Percentiles rank a stretch among this genome's conserved stretches.
These are phyloP conservation scores for Aquilaria sinensis DNA, from an alignment of 345 rosid species.

Conservation along the genomic window DNA sequence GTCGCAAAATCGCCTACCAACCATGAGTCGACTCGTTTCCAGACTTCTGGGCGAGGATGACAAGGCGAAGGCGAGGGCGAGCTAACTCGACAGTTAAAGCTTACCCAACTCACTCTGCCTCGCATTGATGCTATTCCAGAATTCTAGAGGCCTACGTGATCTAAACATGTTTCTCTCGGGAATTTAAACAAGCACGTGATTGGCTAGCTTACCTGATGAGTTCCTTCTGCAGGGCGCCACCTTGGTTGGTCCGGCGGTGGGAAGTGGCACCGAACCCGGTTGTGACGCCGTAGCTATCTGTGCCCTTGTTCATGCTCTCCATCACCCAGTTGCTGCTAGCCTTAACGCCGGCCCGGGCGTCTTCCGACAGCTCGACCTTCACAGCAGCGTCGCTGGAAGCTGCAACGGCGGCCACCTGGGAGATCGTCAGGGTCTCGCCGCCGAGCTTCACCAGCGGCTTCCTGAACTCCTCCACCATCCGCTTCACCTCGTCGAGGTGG, in stretches of 20 bases:
- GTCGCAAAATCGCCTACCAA: too few species aligned
- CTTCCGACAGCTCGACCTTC: conserved; percentile 54
- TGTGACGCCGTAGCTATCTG: conserved; percentile 72
- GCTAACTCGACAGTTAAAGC: too few species aligned
- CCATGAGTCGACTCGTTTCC: too few species aligned
- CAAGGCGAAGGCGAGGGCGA: too few species aligned
- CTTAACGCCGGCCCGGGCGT: conserved; percentile 52
- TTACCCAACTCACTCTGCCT: too few species aligned
- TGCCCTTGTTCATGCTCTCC: conserved; percentile 68
- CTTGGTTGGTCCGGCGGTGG: conserved; percentile 65
- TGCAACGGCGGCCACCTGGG: conserved; percentile 72
- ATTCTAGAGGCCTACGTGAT: too few species aligned
- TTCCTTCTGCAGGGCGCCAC: conserved; percentile 61
- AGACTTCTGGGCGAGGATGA: too few species aligned
- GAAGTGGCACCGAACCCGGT: conserved; percentile 79
- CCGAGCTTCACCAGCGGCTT: conserved; percentile 58
- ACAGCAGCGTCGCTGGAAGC: conserved; percentile 14
- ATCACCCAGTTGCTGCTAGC: conserved; percentile 79
- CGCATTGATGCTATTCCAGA: too few species aligned
- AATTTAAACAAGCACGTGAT: not conserved
- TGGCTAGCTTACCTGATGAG: conserved; percentile 51
- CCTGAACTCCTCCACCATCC: conserved; percentile 69
- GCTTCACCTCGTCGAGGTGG: conserved; percentile 77
- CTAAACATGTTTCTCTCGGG: not conserved
- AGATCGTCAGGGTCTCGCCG: conserved; percentile 70